These are phyloP conservation scores for Phanerochaete carnosa DNA, from an alignment of 768 basidiomycete genomes.

Conservation along the genomic window DNA sequence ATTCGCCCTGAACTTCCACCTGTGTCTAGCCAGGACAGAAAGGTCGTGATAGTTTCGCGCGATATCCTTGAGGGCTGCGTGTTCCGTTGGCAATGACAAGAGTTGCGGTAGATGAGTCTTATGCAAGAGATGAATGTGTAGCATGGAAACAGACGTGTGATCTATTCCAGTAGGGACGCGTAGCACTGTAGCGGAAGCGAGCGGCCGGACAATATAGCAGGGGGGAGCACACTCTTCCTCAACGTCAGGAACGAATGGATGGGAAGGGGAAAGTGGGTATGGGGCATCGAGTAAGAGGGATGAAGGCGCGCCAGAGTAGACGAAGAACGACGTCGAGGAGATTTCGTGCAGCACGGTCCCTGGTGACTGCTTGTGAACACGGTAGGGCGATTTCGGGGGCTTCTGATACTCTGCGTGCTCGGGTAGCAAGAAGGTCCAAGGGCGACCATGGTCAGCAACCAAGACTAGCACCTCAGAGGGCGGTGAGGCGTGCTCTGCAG, in stretches of 20 bases:
- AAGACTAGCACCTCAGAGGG: slow-evolving; percentile 59
- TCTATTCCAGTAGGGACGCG: slow-evolving; percentile 47
- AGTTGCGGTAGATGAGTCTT: slow-evolving; percentile 39
- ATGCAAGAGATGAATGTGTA: slow-evolving; percentile 62
- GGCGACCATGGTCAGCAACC: slow-evolving; percentile 54
- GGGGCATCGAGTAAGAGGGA: slow-evolving; percentile 30
- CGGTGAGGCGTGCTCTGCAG: slow-evolving; percentile 36
- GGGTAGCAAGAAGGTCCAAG: slow-evolving; percentile 54
- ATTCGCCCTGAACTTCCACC: slow-evolving; percentile 48
- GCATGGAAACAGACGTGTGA: slow-evolving; percentile 43
- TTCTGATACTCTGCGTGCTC: slow-evolving; percentile 15
- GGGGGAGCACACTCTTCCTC: slow-evolving; percentile 33
- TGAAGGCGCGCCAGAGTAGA: slow-evolving; percentile 5
- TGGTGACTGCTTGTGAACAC: slow-evolving; percentile 28
- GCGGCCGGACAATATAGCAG: slow-evolving; percentile 45
- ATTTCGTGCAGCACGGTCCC: slow-evolving; percentile 40
- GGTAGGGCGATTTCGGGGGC: slow-evolving; percentile 24
- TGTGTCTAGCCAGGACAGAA: slow-evolving; percentile 51
- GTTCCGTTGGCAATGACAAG: slow-evolving; percentile 24
- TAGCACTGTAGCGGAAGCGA: slow-evolving; percentile 56
- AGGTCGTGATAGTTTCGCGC: slow-evolving; percentile 70
- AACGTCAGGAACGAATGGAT: slow-evolving; percentile 19
- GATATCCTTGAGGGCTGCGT: slow-evolving; percentile 48
- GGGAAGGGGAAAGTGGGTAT: slow-evolving; percentile 32
- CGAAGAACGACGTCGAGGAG: slow-evolving; percentile 29